These are phyloP conservation scores for Oropetium thomaeum DNA, from an alignment of 176 grass and related monocot species.

Conservation along the genomic window DNA sequence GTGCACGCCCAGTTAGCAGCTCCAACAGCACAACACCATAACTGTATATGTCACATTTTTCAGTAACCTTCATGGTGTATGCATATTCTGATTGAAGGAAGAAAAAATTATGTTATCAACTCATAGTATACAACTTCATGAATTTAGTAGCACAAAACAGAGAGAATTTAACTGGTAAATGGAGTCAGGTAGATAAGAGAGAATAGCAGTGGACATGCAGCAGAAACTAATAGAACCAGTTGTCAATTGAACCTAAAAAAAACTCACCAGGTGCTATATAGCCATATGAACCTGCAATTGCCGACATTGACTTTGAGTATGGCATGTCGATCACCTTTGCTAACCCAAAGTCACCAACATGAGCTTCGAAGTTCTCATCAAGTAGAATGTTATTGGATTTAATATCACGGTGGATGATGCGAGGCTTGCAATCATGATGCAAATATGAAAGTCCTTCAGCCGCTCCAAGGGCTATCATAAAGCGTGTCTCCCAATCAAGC, in stretches of 20 bases:
- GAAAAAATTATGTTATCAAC: slow-evolving; percentile 7
- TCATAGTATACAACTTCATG: background rate
- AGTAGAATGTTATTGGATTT: slow-evolving; percentile 99
- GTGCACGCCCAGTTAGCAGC: slow-evolving; percentile 80
- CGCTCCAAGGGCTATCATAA: slow-evolving; percentile 78
- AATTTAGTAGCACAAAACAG: background rate
- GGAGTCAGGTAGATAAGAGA: slow-evolving; percentile 1
- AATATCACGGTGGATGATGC: slow-evolving; percentile 92
- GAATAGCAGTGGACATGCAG: background rate
- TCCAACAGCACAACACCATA: slow-evolving; percentile 91
- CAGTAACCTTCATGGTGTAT: slow-evolving; percentile 99
- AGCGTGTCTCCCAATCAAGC: slow-evolving; percentile 85
- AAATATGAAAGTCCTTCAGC: slow-evolving; percentile 95
- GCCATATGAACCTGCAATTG: slow-evolving; percentile 96
- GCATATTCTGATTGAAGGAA: slow-evolving; percentile 74
- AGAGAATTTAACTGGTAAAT: background rate
- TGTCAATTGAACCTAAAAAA: slow-evolving; percentile 2
- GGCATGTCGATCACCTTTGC: slow-evolving; percentile 99
- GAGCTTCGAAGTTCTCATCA: slow-evolving; percentile 97
- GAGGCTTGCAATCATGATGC: slow-evolving; percentile 94
- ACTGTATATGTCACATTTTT: slow-evolving; percentile 93
- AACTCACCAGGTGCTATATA: slow-evolving; percentile 97
- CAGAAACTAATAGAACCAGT: background rate
- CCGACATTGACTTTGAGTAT: slow-evolving; percentile 92
- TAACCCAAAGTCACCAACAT: slow-evolving; percentile 98